These are phyloP conservation scores for Choanephora cucurbitarum DNA, from an alignment of 371 early-diverging fungal genomes.

Conservation along the genomic window DNA sequence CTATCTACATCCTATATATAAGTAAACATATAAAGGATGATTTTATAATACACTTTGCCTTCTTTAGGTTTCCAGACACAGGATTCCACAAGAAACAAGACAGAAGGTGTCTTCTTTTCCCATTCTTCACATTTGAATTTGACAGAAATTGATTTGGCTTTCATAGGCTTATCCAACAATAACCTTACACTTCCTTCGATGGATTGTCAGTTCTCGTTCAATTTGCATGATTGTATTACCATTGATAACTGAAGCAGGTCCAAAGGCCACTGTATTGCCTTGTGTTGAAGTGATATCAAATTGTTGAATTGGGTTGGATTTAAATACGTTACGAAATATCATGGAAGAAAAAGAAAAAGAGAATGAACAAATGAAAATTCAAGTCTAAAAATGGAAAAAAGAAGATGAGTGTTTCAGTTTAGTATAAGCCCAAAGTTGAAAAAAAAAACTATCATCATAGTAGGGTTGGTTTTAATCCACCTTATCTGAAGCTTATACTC, in stretches of 20 bases:
- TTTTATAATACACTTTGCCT: not conserved
- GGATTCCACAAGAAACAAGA: slow-evolving; percentile 36
- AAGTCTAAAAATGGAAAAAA: too few species aligned
- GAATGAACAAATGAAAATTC: too few species aligned
- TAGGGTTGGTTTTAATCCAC: too few species aligned
- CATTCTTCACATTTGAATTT: slow-evolving; percentile 38
- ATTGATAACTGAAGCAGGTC: slow-evolving; percentile 46
- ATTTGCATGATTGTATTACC: slow-evolving; percentile 23
- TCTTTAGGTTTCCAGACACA: slow-evolving; percentile 24
- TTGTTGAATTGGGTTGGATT: slow-evolving; percentile 25
- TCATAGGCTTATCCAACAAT: slow-evolving; percentile 33
- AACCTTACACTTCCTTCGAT: slow-evolving; percentile 37
- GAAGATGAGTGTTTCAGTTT: too few species aligned
- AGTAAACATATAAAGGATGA: too few species aligned
- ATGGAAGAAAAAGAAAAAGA: not conserved
- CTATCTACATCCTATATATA: too few species aligned
- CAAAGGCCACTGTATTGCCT: slow-evolving; percentile 36
- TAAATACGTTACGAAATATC: slow-evolving; percentile 30
- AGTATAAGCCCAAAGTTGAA: too few species aligned
- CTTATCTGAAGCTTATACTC: too few species aligned
- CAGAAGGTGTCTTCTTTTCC: slow-evolving; percentile 12
- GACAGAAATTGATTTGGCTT: slow-evolving; percentile 33
- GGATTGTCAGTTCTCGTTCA: too few species aligned
- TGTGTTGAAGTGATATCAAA: slow-evolving; percentile 33
- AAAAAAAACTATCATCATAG: too few species aligned